A percentile compares a stretch with the other conserved stretches of the same genome.
These are phyloP conservation scores for Aspergillus quadrilineatus DNA, from an alignment of 2,329 filamentous ascomycete genomes.

Conservation along the genomic window DNA sequence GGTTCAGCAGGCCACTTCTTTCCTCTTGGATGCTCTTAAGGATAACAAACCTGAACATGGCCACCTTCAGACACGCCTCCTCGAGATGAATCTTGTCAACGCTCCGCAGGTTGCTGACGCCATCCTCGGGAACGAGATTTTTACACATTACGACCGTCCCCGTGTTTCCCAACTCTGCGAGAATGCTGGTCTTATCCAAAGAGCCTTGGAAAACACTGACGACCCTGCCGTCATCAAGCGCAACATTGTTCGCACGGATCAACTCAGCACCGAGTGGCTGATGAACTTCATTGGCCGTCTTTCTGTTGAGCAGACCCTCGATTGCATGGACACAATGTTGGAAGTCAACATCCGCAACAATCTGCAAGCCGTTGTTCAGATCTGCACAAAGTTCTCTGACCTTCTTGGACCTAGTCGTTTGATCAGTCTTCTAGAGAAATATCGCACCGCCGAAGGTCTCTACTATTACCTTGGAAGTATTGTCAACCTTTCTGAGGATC, in stretches of 20 bases:
- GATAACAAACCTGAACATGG: constrained; percentile 93
- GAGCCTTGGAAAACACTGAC: constrained; percentile 91
- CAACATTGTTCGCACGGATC: constrained; percentile 77
- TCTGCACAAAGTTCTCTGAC: constrained; percentile 97
- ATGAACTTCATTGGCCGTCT: constrained; percentile 90
- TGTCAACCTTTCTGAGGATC: constrained; percentile 92
- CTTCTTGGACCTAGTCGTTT: constrained; percentile 82
- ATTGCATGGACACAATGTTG: constrained; percentile 95
- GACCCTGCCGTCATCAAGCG: constrained; percentile 88
- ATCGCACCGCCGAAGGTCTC: constrained; percentile 92
- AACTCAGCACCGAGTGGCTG: constrained; percentile 87
- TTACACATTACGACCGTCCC: constrained; percentile 90
- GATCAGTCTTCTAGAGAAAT: constrained; percentile 94
- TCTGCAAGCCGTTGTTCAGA: constrained; percentile 87
- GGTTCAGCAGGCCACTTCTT: constrained; percentile 97
- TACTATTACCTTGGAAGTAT: constrained; percentile 99
- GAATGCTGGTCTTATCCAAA: constrained; percentile 80
- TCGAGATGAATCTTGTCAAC: constrained; percentile 98
- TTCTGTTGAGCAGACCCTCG: constrained; percentile 90
- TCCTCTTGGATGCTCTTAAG: constrained; percentile 91
- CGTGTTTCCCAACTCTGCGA: constrained; percentile 90
- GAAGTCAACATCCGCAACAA: constrained; percentile 96
- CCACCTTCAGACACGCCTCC: constrained; percentile 84
- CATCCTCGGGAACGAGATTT: constrained; percentile 97
- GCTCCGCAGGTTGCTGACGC: constrained; percentile 97